A percentile compares a stretch with the other conserved stretches of the same genome.
These are phyloP conservation scores for Irpex sp. DNA, from an alignment of 1,284 basidiomycete species.

Conservation along the genomic window DNA sequence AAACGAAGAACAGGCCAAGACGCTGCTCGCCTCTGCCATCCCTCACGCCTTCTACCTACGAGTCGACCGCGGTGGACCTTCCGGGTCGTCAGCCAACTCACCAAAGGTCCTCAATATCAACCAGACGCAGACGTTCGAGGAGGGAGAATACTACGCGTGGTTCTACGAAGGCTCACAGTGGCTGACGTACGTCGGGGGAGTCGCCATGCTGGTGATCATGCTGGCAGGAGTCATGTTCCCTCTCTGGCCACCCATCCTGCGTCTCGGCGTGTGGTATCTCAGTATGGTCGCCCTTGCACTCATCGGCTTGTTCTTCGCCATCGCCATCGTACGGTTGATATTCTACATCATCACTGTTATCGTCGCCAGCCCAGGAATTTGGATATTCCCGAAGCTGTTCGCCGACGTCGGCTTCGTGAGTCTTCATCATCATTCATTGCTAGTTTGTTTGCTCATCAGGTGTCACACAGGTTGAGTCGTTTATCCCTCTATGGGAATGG, in stretches of 20 bases:
- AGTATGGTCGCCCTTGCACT: conserved; percentile 86
- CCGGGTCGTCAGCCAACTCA: conserved; percentile 64
- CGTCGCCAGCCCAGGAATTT: conserved; percentile 87
- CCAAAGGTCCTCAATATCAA: conserved; percentile 83
- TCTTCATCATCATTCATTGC: conserved; percentile 22
- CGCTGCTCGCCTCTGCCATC: conserved; percentile 71
- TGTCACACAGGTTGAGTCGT: conserved; percentile 81
- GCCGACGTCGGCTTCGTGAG: conserved; percentile 98
- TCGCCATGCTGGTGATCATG: conserved; percentile 91
- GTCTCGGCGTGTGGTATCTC: conserved; percentile 97
- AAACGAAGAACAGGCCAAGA: conserved; percentile 74
- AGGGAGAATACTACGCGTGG: conserved; percentile 90
- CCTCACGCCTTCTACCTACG: conserved; percentile 89
- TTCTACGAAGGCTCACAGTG: conserved; percentile 95
- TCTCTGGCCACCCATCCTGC: conserved; percentile 90
- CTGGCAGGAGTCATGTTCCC: conserved; percentile 99
- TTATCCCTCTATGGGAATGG: conserved; percentile 98
- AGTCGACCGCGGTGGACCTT: conserved; percentile 74
- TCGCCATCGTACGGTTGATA: conserved; percentile 91
- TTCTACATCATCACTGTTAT: conserved; percentile 94
- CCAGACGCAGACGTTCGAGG: conserved; percentile 78
- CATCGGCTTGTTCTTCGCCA: conserved; percentile 87
- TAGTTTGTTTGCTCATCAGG: background rate
- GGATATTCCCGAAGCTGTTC: conserved; percentile 98
- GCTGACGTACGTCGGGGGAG: conserved; percentile 89